Conservation (phyloP, 73 alveolate species). For the Blepharisma stoltei region DNA sequence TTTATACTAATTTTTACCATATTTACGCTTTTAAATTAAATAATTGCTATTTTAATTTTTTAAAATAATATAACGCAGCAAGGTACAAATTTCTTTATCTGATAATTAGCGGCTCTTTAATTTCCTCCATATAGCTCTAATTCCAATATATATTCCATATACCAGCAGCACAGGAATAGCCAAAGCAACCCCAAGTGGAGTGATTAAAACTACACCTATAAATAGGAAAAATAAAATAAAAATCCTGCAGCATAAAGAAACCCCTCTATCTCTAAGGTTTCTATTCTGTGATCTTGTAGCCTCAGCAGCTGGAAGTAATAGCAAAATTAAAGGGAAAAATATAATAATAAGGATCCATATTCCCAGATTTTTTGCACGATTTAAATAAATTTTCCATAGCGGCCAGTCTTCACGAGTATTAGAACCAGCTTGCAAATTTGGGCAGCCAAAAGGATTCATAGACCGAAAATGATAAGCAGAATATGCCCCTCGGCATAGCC, state of each 20-base stretch:
- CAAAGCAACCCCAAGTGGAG: background rate
- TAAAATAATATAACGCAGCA: no score
- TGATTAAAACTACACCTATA: background rate
- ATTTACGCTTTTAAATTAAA: no score
- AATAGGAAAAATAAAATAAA: background rate
- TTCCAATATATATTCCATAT: background rate
- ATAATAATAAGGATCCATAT: constrained; percentile 14
- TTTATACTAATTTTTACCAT: no score
- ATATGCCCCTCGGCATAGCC: constrained; percentile 75
- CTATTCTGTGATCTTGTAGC: background rate
- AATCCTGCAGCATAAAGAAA: background rate
- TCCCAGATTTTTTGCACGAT: background rate
- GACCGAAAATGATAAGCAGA: constrained; percentile 52
- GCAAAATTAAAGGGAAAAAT: background rate
- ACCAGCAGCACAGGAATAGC: constrained; percentile 5
- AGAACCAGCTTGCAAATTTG: constrained; percentile 25
- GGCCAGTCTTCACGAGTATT: constrained; percentile 20
- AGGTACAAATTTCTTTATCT: no score
- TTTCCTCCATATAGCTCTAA: no score
- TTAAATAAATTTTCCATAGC: background rate
- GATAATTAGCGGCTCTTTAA: no score
- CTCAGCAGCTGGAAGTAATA: constrained; percentile 12
- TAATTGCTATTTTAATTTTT: no score
- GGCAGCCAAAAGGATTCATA: constrained; percentile 67
- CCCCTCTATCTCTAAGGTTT: constrained; percentile 1